A percentile compares a stretch with the other conserved stretches of the same genome.
Conservation (phyloP, 1,284 basidiomycete genomes). For the Cryptococcus depauperatus region DNA sequence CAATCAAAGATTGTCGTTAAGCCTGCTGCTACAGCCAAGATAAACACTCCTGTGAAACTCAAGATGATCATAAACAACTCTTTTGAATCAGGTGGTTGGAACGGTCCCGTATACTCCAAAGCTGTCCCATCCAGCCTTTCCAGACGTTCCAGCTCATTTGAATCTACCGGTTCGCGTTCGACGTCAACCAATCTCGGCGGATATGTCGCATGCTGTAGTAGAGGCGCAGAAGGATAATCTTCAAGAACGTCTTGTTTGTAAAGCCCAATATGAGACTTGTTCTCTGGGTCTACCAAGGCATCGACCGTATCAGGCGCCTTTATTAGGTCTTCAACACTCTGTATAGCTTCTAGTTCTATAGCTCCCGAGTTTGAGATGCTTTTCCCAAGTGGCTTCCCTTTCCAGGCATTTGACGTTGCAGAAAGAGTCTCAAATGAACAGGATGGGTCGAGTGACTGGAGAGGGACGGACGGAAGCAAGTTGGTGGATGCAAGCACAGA, state of each 20-base stretch:
- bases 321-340: constrained; percentile 2
- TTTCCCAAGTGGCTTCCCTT: not conserved
- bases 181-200: not conserved
- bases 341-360: not conserved
- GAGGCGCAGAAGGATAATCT: not conserved
- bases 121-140: constrained; percentile 4
- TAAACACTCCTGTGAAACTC: constrained; percentile 19
- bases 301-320: not conserved
- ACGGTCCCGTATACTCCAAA: constrained; percentile 17
- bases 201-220: not conserved
- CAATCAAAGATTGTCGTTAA: constrained; percentile 40
- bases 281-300: not conserved
- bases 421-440: not conserved
- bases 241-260: not conserved
- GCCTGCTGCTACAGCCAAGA: constrained; percentile 29
- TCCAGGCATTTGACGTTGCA: not conserved
- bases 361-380: not conserved
- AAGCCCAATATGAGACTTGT: not conserved
- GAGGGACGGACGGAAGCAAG: constrained; percentile 2
- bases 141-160: not conserved
- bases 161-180: not conserved
- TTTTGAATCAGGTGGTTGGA: constrained; percentile 25
- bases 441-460: constrained; percentile 2
- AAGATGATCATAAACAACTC: constrained; percentile 27
- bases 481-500: constrained; percentile 14